Base-by-base conservation (phyloP, 164 flowering plant genomes). In the Umbellularia californica region DNA sequence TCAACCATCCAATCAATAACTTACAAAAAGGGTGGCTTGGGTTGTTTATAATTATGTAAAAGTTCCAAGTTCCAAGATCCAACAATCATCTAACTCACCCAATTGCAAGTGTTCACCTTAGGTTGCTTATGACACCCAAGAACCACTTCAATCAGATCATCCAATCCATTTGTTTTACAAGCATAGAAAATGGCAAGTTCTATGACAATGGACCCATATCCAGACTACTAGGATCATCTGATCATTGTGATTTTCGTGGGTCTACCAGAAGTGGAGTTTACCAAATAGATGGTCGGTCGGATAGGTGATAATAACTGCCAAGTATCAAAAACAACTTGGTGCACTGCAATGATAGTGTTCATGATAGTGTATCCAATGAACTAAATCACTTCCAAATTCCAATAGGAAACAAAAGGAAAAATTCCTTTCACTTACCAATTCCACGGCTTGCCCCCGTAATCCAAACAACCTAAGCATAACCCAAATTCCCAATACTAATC, bases 401-500 rank as follows among this genome's bases (percentile, higher is more conserved):
- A 41, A 41, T 14, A 15, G 60, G n/a, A 55, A 2, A 3, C 60
- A 14, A 55, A 17, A 2, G n/a, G 60, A 20, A 55, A 17, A 1
- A 55, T 15, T 55, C 60, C 60, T 14, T 17, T 14, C 60, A 55
- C 82, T 70, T 81, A 94, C 98, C 98, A 3, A 92, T 94, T 77
- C 98, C 98, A 2, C 96, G 91, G 84, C 98, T 92, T 4, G 97
- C 97, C 5, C 98, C 98, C 63, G 98, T 91, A 68, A 94, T 90
- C 98, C 98, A 94, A 74, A 92, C 78, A 72, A 94, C 97, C 98
- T 92, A 55, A 60, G 35, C n/a, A 81, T 9, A 28, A 35, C 35
- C 15, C 52, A 76, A 67, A 76, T 17, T 71, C 1, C 33, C 24
- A 52, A 51, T 35, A 19, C 24, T 12, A 64, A 74, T 41, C 2